These are phyloP conservation scores for Nigrospora osmanthi DNA, from an alignment of 2,329 filamentous ascomycete species.

Conservation along the genomic window DNA sequence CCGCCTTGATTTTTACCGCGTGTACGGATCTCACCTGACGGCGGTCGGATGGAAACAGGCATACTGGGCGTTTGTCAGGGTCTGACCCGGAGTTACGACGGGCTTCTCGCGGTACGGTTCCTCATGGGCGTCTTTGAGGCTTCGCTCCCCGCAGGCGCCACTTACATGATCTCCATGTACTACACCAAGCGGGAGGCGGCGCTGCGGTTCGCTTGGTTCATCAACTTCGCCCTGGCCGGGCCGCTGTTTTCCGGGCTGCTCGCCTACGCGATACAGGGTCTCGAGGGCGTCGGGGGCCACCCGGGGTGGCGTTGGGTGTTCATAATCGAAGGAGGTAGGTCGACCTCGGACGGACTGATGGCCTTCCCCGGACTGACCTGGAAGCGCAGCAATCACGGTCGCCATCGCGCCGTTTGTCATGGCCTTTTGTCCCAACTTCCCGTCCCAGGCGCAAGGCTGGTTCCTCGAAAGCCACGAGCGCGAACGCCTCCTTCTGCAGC, in stretches of 20 bases:
- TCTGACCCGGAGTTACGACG: conserved; percentile 27
- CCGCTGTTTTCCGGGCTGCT: conserved; percentile 31
- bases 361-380: neutral
- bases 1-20: neutral
- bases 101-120: conserved; percentile 31
- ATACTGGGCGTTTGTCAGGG: conserved; percentile 33
- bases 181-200: conserved; percentile 17
- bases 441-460: conserved; percentile 17
- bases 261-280: conserved; percentile 30
- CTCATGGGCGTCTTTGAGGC: conserved; percentile 72
- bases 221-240: conserved; percentile 26
- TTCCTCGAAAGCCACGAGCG: conserved; percentile 15
- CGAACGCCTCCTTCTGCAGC: conserved; percentile 10
- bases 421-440: conserved; percentile 17
- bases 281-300: conserved; percentile 30
- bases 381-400: conserved; percentile 9
- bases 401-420: conserved; percentile 10
- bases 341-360: neutral
- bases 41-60: conserved; percentile 15
- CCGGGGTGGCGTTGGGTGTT: conserved; percentile 38
- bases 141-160: conserved; percentile 20
- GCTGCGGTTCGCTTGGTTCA: conserved; percentile 21
- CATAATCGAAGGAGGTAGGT: conserved; percentile 22
- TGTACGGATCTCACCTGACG: neutral
- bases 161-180: conserved; percentile 19